Base-by-base conservation (phyloP, 345 rosid species). In the Alliaria petiolata region DNA sequence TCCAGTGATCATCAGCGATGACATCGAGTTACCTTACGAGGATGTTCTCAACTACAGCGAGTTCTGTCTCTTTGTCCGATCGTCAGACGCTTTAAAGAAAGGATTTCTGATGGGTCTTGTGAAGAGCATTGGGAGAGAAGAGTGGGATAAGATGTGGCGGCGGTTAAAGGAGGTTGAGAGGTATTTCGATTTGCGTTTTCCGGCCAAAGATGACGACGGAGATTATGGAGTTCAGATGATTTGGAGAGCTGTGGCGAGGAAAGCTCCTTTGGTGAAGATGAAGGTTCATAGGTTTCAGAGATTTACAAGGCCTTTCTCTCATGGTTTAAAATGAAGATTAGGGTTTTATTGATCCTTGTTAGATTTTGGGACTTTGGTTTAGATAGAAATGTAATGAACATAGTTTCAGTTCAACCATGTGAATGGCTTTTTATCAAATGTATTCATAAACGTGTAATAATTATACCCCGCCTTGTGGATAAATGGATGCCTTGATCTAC, bases 11-110 rank as follows among this genome's bases (percentile, higher is more conserved):
- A 89, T 91, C 67, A 95, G 99, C 10, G 99, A 95, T 13, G 87
- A 89, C 4, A 95, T 95, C 4, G 99, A 95, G 84, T 89, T 95
- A 26, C 99, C 99, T 0, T 95, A 81, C 16, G 99, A 89, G 78
- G 98, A 89, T 53, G 82, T 91, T 57, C 89, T 95, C 0, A 89
- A 95, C 85, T 95, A 91, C 85, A 86, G 91, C 3, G 52, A 91
- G 76, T 91, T 91, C 83, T 89, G 97, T 82, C 57, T 95, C 76
- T 91, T 91, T 69, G 86, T 91, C 25, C 85, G 92, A 6, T 84
- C 93, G 45, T 84, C 93, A 5, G 93, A 89, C 16, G 99, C 98
- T 36, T 34, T 91, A 34, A 89, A 83, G 76, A 82, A 80, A 69
- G 86, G 85, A 0, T 95, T 81, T 78, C 81, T 92, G 44, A 53